Percentiles rank a stretch among this genome's conserved stretches.
Conservation (phyloP, 768 basidiomycete species). For the Pisolithus orientalis region DNA sequence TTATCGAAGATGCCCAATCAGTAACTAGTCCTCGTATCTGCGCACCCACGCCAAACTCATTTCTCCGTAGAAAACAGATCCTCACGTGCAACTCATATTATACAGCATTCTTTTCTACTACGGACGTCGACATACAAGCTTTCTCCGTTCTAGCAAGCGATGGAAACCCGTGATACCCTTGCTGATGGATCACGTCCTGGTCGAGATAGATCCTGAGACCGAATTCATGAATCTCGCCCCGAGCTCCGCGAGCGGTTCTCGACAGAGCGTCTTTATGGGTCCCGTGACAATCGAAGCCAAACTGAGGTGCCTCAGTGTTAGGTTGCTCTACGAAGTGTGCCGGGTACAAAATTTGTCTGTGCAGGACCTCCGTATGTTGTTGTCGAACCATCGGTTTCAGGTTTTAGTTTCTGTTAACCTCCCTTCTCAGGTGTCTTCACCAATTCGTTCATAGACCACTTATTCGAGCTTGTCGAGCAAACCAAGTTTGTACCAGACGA, state of each 20-base stretch:
- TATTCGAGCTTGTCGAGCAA: slow-evolving; percentile 92
- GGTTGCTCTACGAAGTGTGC: slow-evolving; percentile 87
- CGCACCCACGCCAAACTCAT: slow-evolving; percentile 4
- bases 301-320: slow-evolving; percentile 63
- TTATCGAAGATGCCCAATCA: slow-evolving; percentile 60
- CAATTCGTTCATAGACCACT: slow-evolving; percentile 77
- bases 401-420: slow-evolving; percentile 1
- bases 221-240: slow-evolving; percentile 51
- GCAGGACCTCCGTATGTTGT: slow-evolving; percentile 68
- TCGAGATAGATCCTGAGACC: slow-evolving; percentile 74
- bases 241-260: slow-evolving; percentile 26
- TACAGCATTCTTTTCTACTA: slow-evolving; percentile 73
- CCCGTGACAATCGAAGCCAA: slow-evolving; percentile 79
- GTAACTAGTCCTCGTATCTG: slow-evolving; percentile 35
- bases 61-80: slow-evolving; percentile 65
- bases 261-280: slow-evolving; percentile 35
- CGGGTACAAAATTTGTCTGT: slow-evolving; percentile 78
- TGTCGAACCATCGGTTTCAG: not conserved
- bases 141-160: slow-evolving; percentile 74
- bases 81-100: slow-evolving; percentile 74
- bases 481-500: slow-evolving; percentile 87
- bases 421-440: slow-evolving; percentile 59
- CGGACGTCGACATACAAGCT: slow-evolving; percentile 60
- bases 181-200: slow-evolving; percentile 77
- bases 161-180: slow-evolving; percentile 80